Percentiles rank a stretch among this genome's conserved stretches.
Evolutionary conservation across 305 asterid genomes (phyloP).

Genomic region (Stenogyne calaminthoides): DNA sequence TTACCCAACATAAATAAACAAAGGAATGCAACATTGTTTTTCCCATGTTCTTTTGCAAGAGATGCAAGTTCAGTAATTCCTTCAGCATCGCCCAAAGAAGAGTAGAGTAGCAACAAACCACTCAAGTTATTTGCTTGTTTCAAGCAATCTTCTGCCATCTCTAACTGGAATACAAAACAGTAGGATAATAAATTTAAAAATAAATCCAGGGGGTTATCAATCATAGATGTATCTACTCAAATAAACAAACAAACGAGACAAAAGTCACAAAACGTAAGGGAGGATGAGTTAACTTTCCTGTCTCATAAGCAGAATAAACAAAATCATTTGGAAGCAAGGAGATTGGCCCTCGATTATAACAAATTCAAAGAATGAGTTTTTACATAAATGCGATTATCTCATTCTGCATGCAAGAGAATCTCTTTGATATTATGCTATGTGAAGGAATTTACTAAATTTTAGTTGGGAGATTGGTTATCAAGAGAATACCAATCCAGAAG

Average conservation of each 20-base stretch:
- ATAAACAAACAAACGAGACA: constrained; percentile 5
- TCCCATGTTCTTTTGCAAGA: constrained; percentile 86
- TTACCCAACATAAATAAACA: constrained; percentile 93
- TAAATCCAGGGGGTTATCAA: constrained; percentile 19
- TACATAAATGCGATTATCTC: not conserved
- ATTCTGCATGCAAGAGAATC: not conserved
- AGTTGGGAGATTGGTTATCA: constrained; percentile 19
- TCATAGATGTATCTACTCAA: constrained; percentile 19
- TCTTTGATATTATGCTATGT: not conserved
- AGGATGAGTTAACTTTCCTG: constrained; percentile 18
- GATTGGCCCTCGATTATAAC: not conserved
- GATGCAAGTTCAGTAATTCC: constrained; percentile 87
- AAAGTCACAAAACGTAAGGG: constrained; percentile 2
- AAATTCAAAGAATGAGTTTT: not conserved
- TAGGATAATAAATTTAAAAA: constrained; percentile 25
- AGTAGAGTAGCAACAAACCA: constrained; percentile 86
- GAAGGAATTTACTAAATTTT: constrained; percentile 7
- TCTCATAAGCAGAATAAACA: constrained; percentile 12
- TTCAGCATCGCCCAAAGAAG: constrained; percentile 88
- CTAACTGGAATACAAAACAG: constrained; percentile 63
- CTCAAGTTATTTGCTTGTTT: constrained; percentile 96
- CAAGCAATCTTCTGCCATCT: constrained; percentile 93
- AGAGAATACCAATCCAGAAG: constrained; percentile 78
- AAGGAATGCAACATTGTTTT: constrained; percentile 92
- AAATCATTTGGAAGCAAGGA: constrained; percentile 18